A percentile compares a stretch with the other conserved stretches of the same genome.
Evolutionary conservation across 179 eudicot genomes (phyloP).

Genomic region (Beta lomatogona): DNA sequence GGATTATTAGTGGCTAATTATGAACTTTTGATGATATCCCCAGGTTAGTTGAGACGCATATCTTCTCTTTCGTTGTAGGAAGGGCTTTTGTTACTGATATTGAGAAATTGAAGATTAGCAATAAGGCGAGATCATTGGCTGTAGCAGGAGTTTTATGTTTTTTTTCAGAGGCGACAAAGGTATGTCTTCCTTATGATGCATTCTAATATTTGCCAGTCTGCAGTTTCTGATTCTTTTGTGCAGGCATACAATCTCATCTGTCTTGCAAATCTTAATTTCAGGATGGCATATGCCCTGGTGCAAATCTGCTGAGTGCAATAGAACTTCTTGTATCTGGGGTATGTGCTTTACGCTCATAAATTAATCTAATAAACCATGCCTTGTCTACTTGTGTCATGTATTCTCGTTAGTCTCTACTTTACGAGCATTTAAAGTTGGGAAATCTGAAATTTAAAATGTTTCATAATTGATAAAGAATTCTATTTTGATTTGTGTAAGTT

Average conservation of each 20-base stretch:
- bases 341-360: conserved; percentile 27
- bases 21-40: conserved; percentile 33
- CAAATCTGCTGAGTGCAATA: conserved; percentile 80
- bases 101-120: conserved; percentile 89
- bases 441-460: too few species aligned
- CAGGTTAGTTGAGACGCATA: conserved; percentile 99
- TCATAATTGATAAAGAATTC: too few species aligned
- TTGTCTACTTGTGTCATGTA: neutral
- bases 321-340: conserved; percentile 98
- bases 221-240: conserved; percentile 3
- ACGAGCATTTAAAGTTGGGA: too few species aligned
- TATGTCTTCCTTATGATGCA: conserved; percentile 31
- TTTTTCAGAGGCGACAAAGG: conserved; percentile 85
- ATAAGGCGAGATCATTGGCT: conserved; percentile 82
- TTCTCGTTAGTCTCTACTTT: neutral
- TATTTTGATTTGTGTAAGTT: too few species aligned
- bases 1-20: conserved; percentile 24
- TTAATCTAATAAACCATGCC: too few species aligned
- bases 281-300: conserved; percentile 86
- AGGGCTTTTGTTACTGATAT: conserved; percentile 98
- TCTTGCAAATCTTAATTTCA: conserved; percentile 36
- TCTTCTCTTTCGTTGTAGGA: conserved; percentile 98
- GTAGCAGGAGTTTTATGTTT: conserved; percentile 64
- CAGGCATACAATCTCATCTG: conserved; percentile 9
- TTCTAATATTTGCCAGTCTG: neutral